Conservation (phyloP, 1,139 yeast species). For the Sugiyamaella castrensis region DNA sequence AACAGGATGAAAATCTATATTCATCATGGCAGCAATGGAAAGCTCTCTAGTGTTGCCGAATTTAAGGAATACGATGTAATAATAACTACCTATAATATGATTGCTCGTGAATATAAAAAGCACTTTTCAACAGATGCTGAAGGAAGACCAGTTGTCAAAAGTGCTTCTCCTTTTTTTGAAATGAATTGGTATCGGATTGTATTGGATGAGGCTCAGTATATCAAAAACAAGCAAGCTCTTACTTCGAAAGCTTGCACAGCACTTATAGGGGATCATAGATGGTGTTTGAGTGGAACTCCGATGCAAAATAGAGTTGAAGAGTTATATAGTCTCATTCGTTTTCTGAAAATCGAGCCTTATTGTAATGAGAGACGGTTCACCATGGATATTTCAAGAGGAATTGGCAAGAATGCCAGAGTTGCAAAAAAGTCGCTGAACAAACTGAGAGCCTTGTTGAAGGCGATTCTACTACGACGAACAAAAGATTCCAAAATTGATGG, state of each 20-base stretch:
- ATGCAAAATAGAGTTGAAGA: slow-evolving; percentile 86
- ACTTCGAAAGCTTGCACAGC: slow-evolving; percentile 66
- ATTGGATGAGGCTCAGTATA: slow-evolving; percentile 88
- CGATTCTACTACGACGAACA: slow-evolving; percentile 75
- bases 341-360: slow-evolving; percentile 57
- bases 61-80: slow-evolving; percentile 65
- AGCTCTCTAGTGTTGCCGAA: slow-evolving; percentile 44
- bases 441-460: slow-evolving; percentile 70
- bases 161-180: slow-evolving; percentile 62
- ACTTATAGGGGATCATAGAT: slow-evolving; percentile 53
- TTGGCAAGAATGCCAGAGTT: slow-evolving; percentile 39
- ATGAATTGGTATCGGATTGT: slow-evolving; percentile 63
- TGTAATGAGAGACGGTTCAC: slow-evolving; percentile 53
- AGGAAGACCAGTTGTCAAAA: slow-evolving; percentile 24
- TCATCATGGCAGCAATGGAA: slow-evolving; percentile 55
- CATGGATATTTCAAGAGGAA: slow-evolving; percentile 56
- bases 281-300: slow-evolving; percentile 94
- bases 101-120: slow-evolving; percentile 45
- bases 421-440: slow-evolving; percentile 51
- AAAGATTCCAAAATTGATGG: slow-evolving; percentile 78
- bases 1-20: slow-evolving; percentile 51
- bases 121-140: slow-evolving; percentile 33
- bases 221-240: slow-evolving; percentile 70
- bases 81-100: slow-evolving; percentile 73
- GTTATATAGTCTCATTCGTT: slow-evolving; percentile 70